Conservation (phyloP, 2,329 filamentous ascomycete species). For the Xylariaceae sp. region DNA sequence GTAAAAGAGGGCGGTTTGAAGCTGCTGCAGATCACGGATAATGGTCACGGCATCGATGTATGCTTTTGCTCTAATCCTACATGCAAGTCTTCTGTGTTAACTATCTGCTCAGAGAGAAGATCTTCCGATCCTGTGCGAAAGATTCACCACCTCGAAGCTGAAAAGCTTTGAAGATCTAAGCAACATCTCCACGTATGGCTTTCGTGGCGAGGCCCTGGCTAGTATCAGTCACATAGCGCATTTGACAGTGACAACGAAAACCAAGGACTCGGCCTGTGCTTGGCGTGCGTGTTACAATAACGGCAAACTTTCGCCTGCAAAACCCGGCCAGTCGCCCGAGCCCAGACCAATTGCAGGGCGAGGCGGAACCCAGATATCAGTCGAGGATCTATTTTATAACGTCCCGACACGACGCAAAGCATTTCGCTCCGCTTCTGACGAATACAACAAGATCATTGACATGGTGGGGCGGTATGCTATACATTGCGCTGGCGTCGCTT, state of each 20-base stretch:
- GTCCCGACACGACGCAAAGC: constrained; percentile 83
- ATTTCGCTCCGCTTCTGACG: constrained; percentile 87
- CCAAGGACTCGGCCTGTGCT: constrained; percentile 79
- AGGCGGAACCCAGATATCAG: constrained; percentile 89
- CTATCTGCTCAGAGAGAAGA: constrained; percentile 70
- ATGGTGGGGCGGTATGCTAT: constrained; percentile 91
- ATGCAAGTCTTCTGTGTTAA: constrained; percentile 14
- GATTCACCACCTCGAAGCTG: constrained; percentile 95
- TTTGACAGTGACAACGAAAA: constrained; percentile 91
- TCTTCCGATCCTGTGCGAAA: constrained; percentile 84
- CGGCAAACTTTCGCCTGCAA: constrained; percentile 76
- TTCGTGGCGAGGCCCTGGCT: constrained; percentile 90
- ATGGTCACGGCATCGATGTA: constrained; percentile 92
- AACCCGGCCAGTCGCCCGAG: constrained; percentile 82
- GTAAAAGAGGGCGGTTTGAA: constrained; percentile 96
- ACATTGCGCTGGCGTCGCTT: constrained; percentile 86
- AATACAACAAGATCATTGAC: constrained; percentile 97
- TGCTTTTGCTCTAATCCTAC: constrained; percentile 27
- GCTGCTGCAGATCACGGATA: constrained; percentile 93
- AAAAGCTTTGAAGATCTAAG: constrained; percentile 89
- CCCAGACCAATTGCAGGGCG: constrained; percentile 86
- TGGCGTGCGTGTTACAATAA: constrained; percentile 87
- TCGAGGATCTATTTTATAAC: constrained; percentile 97
- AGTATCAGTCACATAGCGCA: constrained; percentile 99
- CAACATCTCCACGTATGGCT: constrained; percentile 94